Conservation (phyloP, 352 stramenopile species). For the Phytopythium oedochilum region DNA sequence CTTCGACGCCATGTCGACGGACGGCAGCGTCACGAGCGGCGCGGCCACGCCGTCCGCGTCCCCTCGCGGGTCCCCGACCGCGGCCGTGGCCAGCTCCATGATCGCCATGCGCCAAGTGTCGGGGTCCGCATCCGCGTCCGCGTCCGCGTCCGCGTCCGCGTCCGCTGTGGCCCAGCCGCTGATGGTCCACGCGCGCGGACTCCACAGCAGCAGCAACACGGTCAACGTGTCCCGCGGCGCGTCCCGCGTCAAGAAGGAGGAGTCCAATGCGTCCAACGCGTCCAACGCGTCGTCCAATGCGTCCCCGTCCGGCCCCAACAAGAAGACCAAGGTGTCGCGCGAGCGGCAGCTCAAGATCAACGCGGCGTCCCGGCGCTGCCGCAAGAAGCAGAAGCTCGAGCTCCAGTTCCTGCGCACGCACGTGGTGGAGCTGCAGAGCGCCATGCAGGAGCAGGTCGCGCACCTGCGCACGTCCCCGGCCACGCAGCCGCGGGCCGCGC, state of each 20-base stretch:
- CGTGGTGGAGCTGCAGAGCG: slow-evolving; percentile 73
- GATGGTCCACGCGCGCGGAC: slow-evolving; percentile 13
- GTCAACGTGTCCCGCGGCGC: slow-evolving; percentile 20
- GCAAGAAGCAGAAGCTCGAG: slow-evolving; percentile 87
- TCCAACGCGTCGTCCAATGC: too few species aligned
- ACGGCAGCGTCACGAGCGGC: slow-evolving; percentile 1
- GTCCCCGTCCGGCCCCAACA: slow-evolving; percentile 9
- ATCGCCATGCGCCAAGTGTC: slow-evolving; percentile 46
- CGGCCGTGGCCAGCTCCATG: slow-evolving; percentile 61
- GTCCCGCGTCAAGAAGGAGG: slow-evolving; percentile 21
- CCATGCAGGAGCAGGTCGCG: slow-evolving; percentile 61
- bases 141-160: slow-evolving; percentile 6
- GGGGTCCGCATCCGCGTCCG: slow-evolving; percentile 6
- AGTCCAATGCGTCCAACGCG: neutral
- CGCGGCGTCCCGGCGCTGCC: slow-evolving; percentile 67
- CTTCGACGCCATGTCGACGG: slow-evolving; percentile 25
- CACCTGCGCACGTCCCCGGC: slow-evolving; percentile 31
- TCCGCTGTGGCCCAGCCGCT: too few species aligned
- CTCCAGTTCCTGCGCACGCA: slow-evolving; percentile 81
- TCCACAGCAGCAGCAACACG: slow-evolving; percentile 22
- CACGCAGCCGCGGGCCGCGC: slow-evolving; percentile 39
- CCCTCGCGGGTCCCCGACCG: slow-evolving; percentile 34
- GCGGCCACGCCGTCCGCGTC: slow-evolving; percentile 6
- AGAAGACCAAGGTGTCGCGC: slow-evolving; percentile 83
- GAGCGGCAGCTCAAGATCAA: slow-evolving; percentile 89